Base-by-base conservation (phyloP, 257 asterid genomes). In the Scutellaria barbata region DNA sequence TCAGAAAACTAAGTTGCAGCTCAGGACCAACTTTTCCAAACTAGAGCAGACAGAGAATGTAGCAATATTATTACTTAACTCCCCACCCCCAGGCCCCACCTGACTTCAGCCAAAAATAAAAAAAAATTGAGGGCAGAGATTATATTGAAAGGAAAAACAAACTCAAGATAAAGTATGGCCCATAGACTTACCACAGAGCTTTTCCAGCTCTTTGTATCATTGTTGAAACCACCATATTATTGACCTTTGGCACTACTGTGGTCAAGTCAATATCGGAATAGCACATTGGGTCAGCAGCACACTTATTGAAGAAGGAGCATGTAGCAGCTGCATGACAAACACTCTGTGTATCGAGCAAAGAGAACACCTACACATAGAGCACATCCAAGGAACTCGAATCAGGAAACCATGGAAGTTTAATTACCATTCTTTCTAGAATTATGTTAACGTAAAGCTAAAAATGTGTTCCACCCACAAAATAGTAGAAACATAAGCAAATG, bases 201-300 rank as follows among this genome's bases (percentile, higher is more conserved):
- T 83, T 88, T 55, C 98, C 97, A 67, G 98, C 96, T 68, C 97
- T 88, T 46, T 87, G 95, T 78, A 90, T 80, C 90, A 92, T 83
- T 0, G 91, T 83, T 5, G 95, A 87, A 78, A 90, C 92, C 12
- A 88, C 88, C 66, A 81, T 37, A 74, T 90, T 87, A 70, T 90
- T 87, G 79, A 90, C 87, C 80, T 79, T 87, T 3, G 91, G 92
- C 63, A 77, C 84, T 14, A 64, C 73, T 13, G 85, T 72, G 58
- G 84, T 87, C 87, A 92, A 83, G 78, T 92, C 90, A 75, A 92
- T 79, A 79, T 83, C 46, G 52, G 95, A 79, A 79, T 88, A 92
- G 83, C 98, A 92, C 69, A 82, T 25, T 12, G 98, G 90, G 73
- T 90, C 95, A 16, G 81, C 86, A 50, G 98, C 92, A 78, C 96